Conservation (phyloP, 2,329 filamentous ascomycete species). For the Aschersonia sp. region DNA sequence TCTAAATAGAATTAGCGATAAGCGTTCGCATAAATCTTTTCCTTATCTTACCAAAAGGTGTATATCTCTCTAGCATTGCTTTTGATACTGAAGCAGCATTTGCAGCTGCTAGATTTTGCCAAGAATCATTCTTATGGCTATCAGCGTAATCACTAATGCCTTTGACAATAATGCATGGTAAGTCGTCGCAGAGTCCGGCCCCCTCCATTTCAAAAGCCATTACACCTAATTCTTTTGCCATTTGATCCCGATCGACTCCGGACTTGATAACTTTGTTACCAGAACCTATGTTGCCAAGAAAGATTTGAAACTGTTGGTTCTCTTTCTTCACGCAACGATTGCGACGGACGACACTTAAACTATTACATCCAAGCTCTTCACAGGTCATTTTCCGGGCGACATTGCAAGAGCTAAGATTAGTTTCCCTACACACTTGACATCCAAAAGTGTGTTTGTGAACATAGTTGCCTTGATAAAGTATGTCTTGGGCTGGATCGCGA, state of each 20-base stretch:
- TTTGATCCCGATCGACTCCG: conserved; percentile 16
- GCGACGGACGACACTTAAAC: conserved; percentile 4
- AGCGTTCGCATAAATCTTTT: too few relatives aligned
- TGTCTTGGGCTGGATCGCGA: too few relatives aligned
- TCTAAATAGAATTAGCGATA: too few relatives aligned
- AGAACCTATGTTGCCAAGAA: conserved; percentile 22
- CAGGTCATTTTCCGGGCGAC: conserved; percentile 9
- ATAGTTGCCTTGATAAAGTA: conserved; percentile 12
- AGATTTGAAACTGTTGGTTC: conserved; percentile 15
- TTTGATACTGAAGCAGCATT: neutral
- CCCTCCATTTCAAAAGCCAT: conserved; percentile 4
- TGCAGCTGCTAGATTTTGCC: neutral
- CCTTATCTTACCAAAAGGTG: too few relatives aligned
- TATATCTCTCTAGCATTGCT: neutral
- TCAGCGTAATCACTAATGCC: conserved; percentile 5
- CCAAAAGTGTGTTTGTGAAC: conserved; percentile 13
- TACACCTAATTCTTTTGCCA: conserved; percentile 10
- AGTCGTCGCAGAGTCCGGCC: conserved; percentile 13
- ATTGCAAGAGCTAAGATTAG: conserved; percentile 8
- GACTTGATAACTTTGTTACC: conserved; percentile 25
- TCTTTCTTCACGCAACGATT: neutral
- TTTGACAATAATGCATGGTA: conserved; percentile 20
- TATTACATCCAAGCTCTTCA: conserved; percentile 13
- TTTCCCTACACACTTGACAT: conserved; percentile 2
- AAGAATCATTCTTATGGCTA: neutral